phyloP scores from a whole-genome alignment of 805 yeast genomes.

The Candida silvicultrix region DNA sequence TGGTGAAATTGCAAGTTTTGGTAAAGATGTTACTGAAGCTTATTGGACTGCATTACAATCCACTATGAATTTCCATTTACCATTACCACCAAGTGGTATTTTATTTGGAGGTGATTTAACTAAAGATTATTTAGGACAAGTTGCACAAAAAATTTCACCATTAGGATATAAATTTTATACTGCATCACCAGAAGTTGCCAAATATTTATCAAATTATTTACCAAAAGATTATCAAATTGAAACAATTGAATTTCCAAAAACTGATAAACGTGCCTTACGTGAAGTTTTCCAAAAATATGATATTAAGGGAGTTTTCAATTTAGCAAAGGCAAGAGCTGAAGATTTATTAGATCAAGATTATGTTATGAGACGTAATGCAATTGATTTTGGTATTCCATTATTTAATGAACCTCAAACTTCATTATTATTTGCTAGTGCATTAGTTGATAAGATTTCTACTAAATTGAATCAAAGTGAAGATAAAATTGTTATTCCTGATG shows the following conservation, averaged over 20 bases:
- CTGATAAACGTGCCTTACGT: conserved; percentile 88
- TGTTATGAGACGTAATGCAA: conserved; percentile 98
- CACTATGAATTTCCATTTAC: conserved; percentile 94
- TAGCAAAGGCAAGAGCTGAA: conserved; percentile 88
- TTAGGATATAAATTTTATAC: conserved; percentile 80
- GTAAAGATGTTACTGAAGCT: conserved; percentile 77
- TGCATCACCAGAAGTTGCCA: conserved; percentile 66
- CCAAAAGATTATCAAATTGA: conserved; percentile 32
- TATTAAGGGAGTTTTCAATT: conserved; percentile 83
- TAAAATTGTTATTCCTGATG: conserved; percentile 62
- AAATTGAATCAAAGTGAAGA: conserved; percentile 42
- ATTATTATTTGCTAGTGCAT: conserved; percentile 74
- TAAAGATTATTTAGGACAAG: conserved; percentile 62
- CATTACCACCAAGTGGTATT: conserved; percentile 83
- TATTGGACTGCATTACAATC: conserved; percentile 98
- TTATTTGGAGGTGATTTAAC: conserved; percentile 91
- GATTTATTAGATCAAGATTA: conserved; percentile 81
- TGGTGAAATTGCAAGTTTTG: conserved; percentile 98
- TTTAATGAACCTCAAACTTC: conserved; percentile 97
- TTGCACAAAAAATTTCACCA: conserved; percentile 61
- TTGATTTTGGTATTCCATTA: conserved; percentile 93
- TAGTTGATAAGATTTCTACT: conserved; percentile 60
- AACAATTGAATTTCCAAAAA: conserved; percentile 84
- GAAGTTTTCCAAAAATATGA: conserved; percentile 87
- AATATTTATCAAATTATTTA: conserved; percentile 52